These are phyloP conservation scores for Xerocomellus chrysenteron DNA, from an alignment of 768 basidiomycete genomes.

Conservation along the genomic window DNA sequence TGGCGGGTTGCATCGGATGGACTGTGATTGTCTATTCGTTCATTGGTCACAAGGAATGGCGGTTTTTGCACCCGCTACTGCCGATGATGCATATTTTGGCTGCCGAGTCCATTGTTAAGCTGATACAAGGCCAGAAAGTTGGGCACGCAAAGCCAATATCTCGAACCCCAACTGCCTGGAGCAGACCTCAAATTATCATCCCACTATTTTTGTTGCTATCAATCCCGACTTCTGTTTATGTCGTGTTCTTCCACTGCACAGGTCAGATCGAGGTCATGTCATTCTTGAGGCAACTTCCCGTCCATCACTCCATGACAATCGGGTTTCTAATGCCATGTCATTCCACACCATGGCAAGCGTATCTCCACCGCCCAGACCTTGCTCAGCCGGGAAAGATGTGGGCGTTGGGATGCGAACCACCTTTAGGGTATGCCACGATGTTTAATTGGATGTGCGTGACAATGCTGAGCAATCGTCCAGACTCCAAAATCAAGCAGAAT, in stretches of 20 bases:
- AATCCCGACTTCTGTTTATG: constrained; percentile 64
- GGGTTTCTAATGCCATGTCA: constrained; percentile 96
- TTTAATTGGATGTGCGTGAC: neutral
- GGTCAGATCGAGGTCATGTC: constrained; percentile 78
- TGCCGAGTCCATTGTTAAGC: constrained; percentile 63
- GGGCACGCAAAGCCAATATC: neutral
- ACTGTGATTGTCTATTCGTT: constrained; percentile 70
- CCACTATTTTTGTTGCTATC: constrained; percentile 47
- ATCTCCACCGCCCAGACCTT: constrained; percentile 72
- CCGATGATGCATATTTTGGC: constrained; percentile 82
- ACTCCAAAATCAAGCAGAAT: constrained; percentile 49
- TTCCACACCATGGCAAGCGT: constrained; percentile 89
- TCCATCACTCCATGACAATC: constrained; percentile 52
- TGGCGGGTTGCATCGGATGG: constrained; percentile 58
- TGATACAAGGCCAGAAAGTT: constrained; percentile 24
- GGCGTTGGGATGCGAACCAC: constrained; percentile 93
- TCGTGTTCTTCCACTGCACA: constrained; percentile 71
- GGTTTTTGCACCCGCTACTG: constrained; percentile 90
- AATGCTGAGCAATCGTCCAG: constrained; percentile 24
- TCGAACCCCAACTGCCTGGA: constrained; percentile 12
- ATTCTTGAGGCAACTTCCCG: constrained; percentile 57
- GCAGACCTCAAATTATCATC: constrained; percentile 32
- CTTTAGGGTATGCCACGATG: constrained; percentile 60
- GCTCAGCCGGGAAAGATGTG: constrained; percentile 59
- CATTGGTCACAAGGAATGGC: constrained; percentile 95